These are phyloP conservation scores for Tuber aestivum DNA, from an alignment of 495 filamentous ascomycete genomes.

Conservation along the genomic window DNA sequence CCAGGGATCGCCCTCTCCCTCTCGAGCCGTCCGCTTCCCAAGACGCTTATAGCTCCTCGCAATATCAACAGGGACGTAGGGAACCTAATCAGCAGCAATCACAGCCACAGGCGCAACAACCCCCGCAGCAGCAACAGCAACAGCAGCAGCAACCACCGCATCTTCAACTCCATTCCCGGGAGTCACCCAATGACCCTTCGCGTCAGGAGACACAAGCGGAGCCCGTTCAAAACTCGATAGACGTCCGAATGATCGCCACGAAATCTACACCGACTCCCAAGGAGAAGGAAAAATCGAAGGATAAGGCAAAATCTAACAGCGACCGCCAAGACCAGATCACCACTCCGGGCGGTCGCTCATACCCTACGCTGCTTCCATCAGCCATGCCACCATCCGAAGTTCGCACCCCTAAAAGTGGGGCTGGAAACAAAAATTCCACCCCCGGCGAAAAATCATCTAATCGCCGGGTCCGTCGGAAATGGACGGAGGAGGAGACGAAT, in stretches of 20 bases:
- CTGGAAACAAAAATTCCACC: conserved; percentile 22
- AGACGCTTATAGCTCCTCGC: conserved; percentile 36
- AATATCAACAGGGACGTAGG: conserved; percentile 35
- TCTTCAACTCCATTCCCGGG: conserved; percentile 20
- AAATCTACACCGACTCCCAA: conserved; percentile 34
- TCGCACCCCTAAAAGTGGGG: conserved; percentile 18
- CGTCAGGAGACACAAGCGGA: conserved; percentile 28
- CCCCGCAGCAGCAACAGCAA: conserved; percentile 16
- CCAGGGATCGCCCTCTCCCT: conserved; percentile 38
- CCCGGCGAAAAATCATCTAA: conserved; percentile 31
- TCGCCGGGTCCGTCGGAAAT: conserved; percentile 47
- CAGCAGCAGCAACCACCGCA: conserved; percentile 30
- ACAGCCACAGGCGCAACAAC: conserved; percentile 20
- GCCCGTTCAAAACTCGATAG: conserved; percentile 23
- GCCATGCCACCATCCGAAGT: conserved; percentile 29
- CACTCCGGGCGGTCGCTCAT: conserved; percentile 26
- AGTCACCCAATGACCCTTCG: conserved; percentile 23
- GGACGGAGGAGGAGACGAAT: conserved; percentile 64
- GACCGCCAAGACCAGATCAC: conserved; percentile 35
- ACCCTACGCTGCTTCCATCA: conserved; percentile 28
- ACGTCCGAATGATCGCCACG: conserved; percentile 27
- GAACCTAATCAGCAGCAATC: conserved; percentile 37
- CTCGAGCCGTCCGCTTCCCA: conserved; percentile 37
- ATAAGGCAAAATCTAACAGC: conserved; percentile 22
- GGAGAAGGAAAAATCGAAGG: conserved; percentile 28